Percentiles rank a stretch among this genome's conserved stretches.
phyloP scores from a whole-genome alignment of 2,329 filamentous ascomycete species.

The Pseudonectria buxi region DNA sequence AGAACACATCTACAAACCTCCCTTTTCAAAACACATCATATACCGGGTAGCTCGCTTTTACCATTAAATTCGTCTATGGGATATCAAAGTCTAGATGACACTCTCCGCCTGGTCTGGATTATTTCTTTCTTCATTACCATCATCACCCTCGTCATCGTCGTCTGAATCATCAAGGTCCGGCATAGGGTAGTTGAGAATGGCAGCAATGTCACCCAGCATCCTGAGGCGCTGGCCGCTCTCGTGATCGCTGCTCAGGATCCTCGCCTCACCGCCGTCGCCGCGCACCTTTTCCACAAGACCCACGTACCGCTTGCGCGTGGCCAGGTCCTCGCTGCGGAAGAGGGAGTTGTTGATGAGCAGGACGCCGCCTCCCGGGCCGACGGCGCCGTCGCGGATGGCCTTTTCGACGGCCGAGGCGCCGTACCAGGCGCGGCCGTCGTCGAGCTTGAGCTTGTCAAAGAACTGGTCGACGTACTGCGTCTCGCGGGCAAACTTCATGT shows the following conservation, averaged over 20 bases:
- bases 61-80: slow-evolving; percentile 2
- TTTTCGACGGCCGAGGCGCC: slow-evolving; percentile 74
- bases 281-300: slow-evolving; percentile 81
- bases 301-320: slow-evolving; percentile 73
- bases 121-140: slow-evolving; percentile 15
- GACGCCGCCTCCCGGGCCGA: slow-evolving; percentile 77
- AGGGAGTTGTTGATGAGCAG: slow-evolving; percentile 81
- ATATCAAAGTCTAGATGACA: slow-evolving; percentile 23
- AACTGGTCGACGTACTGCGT: slow-evolving; percentile 81
- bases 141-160: slow-evolving; percentile 33
- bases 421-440: slow-evolving; percentile 89
- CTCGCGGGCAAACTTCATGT: slow-evolving; percentile 84
- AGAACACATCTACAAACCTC: not conserved
- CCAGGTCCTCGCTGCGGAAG: slow-evolving; percentile 77
- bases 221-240: slow-evolving; percentile 85
- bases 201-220: slow-evolving; percentile 79
- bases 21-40: no score
- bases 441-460: slow-evolving; percentile 66
- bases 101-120: slow-evolving; percentile 14
- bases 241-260: slow-evolving; percentile 87
- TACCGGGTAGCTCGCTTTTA: slow-evolving; percentile 3
- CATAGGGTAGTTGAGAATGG: slow-evolving; percentile 84
- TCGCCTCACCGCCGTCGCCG: slow-evolving; percentile 76
- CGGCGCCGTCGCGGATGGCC: slow-evolving; percentile 80
- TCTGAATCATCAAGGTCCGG: slow-evolving; percentile 70